Percentiles rank a stretch among this genome's conserved stretches.
These are phyloP conservation scores for Phytophthora pini DNA, from an alignment of 352 stramenopile species.

Conservation along the genomic window DNA sequence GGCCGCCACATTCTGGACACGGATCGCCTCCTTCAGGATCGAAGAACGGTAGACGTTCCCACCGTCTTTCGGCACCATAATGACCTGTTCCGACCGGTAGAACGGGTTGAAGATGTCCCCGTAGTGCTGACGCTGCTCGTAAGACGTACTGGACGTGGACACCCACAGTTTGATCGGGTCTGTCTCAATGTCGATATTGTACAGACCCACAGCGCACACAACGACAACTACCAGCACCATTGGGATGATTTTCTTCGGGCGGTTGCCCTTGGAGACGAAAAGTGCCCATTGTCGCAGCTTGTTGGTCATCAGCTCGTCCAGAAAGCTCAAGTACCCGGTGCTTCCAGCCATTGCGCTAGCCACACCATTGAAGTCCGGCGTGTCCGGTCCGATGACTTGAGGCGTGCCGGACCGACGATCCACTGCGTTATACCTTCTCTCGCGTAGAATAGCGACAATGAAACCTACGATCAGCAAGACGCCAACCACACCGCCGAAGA, in stretches of 20 bases:
- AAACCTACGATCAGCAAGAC: constrained; percentile 47
- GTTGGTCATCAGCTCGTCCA: constrained; percentile 51
- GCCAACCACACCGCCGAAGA: constrained; percentile 42
- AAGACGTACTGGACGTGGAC: constrained; percentile 56
- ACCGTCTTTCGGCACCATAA: constrained; percentile 67
- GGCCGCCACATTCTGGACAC: constrained; percentile 52
- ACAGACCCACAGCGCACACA: constrained; percentile 46
- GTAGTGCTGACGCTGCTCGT: constrained; percentile 60
- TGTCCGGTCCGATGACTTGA: constrained; percentile 28
- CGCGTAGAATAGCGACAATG: constrained; percentile 39
- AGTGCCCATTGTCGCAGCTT: constrained; percentile 49
- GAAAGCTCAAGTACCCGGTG: constrained; percentile 33
- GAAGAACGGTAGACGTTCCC: constrained; percentile 55
- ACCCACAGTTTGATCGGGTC: constrained; percentile 75
- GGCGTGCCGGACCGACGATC: constrained; percentile 21
- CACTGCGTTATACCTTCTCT: constrained; percentile 28
- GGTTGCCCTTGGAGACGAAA: constrained; percentile 46
- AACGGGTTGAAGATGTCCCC: constrained; percentile 72
- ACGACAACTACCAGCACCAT: constrained; percentile 44
- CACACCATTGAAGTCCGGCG: constrained; percentile 26
- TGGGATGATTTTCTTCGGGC: constrained; percentile 48
- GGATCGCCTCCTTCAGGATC: constrained; percentile 59
- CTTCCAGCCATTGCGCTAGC: constrained; percentile 27
- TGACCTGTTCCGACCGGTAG: constrained; percentile 69
- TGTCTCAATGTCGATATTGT: constrained; percentile 58